Evolutionary conservation across 306 rosid species (phyloP), one percentile per base, ranked within the genome.

Genomic region (Medicago ruthenica): DNA sequence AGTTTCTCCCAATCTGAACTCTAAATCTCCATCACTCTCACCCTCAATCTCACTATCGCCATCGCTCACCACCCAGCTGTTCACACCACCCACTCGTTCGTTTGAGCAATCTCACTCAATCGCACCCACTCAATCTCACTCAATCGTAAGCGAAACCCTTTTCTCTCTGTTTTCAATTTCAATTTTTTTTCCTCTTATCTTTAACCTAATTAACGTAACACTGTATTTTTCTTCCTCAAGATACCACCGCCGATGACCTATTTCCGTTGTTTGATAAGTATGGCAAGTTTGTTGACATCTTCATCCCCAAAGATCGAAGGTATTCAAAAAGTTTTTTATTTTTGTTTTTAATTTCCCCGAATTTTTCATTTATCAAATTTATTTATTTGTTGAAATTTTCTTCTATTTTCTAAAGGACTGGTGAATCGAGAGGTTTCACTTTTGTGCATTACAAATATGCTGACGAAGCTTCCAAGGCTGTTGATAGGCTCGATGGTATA

Each of bases 261-360:
- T 93, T 91, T 71, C 97, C 98, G 12, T 88, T 91, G 13, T 93
- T 93, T 24, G 95, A 90, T 55, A 93, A 91, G 89, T 91, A 89
- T 4, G 98, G 98, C 8, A 93, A 89, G 81, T 97, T 93, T 10
- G 97, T 93, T 2, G 98, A 93, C 76, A 88, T 93, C 84, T 93
- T 93, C 85, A 91, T 93, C 75, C 98, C 98, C 67, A 86, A 89
- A 73, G 96, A 93, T 83, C 93, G 96, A 77, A 87, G 96, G 98
- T 93, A 53, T 34, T 62, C 34, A 93, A 90, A 53, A 41, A 54
- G 18, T 61, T 18, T 15, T 24, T 39, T n/a, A n/a, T n/a, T 15
- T 71, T n/a, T n/a, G n/a, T 3, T 55, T 72, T 37, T 16, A 42
- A 13, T 39, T 75, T 1, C 31, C 2, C 5, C 22, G 3, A 3